These are phyloP conservation scores for Phytopythium ostracodes DNA, from an alignment of 352 stramenopile genomes.

Conservation along the genomic window DNA sequence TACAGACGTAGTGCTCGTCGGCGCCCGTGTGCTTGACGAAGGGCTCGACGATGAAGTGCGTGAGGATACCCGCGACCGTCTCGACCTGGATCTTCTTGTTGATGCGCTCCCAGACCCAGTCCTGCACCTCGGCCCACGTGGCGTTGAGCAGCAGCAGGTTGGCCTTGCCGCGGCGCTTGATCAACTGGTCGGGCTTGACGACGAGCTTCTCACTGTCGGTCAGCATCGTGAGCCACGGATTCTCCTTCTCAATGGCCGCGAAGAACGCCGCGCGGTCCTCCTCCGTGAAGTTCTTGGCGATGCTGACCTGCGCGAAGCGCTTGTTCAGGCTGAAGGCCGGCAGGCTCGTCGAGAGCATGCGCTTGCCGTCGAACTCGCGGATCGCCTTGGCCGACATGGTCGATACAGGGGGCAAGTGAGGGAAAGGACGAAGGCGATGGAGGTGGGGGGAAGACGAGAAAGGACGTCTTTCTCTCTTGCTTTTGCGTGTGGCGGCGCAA, in stretches of 20 bases:
- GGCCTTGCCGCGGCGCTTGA: conserved; percentile 95
- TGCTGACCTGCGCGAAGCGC: conserved; percentile 68
- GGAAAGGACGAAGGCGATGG: neutral
- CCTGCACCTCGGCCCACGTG: conserved; percentile 88
- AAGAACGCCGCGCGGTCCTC: conserved; percentile 62
- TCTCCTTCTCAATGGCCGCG: conserved; percentile 54
- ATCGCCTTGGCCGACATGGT: conserved; percentile 95
- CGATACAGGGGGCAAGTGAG: conserved; percentile 5
- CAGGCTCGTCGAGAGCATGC: conserved; percentile 85
- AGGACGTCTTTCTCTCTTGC: neutral
- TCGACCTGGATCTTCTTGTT: conserved; percentile 92
- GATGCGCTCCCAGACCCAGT: conserved; percentile 94
- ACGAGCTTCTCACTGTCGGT: conserved; percentile 83
- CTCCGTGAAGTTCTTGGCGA: conserved; percentile 29
- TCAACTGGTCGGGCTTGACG: conserved; percentile 97
- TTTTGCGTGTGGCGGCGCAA: conserved; percentile 26
- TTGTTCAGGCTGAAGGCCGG: conserved; percentile 70
- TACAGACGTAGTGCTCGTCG: conserved; percentile 98
- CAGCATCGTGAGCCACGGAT: conserved; percentile 81
- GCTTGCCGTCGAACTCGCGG: conserved; percentile 95
- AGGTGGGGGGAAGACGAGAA: conserved; percentile 2
- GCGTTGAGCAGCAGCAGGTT: conserved; percentile 95
- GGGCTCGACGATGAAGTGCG: conserved; percentile 97
- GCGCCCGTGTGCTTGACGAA: conserved; percentile 90
- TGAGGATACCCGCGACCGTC: conserved; percentile 87